phyloP scores from a whole-genome alignment of 1,284 basidiomycete species.

The Ustilago trichophora region DNA sequence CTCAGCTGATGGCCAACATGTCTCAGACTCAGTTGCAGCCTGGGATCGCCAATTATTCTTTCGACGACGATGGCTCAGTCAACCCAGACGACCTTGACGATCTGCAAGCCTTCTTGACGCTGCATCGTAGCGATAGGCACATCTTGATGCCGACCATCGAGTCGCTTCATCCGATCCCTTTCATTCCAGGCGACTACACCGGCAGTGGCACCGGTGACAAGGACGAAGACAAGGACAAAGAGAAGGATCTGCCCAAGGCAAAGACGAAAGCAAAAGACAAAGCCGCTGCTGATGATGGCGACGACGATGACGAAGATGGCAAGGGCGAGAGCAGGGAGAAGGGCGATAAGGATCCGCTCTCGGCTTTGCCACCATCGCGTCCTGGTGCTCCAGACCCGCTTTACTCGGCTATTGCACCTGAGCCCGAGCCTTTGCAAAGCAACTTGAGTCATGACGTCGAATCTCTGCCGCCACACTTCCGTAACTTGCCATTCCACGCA shows the following conservation, averaged over 20 bases:
- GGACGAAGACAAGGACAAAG: slow-evolving; percentile 24
- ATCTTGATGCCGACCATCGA: slow-evolving; percentile 49
- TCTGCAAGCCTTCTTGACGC: slow-evolving; percentile 42
- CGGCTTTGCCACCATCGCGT: slow-evolving; percentile 32
- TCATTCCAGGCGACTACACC: slow-evolving; percentile 27
- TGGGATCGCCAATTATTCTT: slow-evolving; percentile 18
- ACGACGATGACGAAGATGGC: slow-evolving; percentile 39
- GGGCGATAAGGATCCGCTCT: slow-evolving; percentile 42
- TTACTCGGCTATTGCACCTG: slow-evolving; percentile 39
- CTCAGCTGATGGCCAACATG: slow-evolving; percentile 28
- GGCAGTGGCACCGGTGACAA: slow-evolving; percentile 15
- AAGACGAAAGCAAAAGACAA: slow-evolving; percentile 17
- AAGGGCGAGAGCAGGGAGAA: slow-evolving; percentile 28
- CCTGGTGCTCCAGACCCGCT: slow-evolving; percentile 40
- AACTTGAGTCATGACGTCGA: slow-evolving; percentile 38
- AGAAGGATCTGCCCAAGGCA: slow-evolving; percentile 22
- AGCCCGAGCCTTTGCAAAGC: slow-evolving; percentile 16
- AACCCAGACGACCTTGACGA: slow-evolving; percentile 49
- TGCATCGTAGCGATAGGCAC: slow-evolving; percentile 20
- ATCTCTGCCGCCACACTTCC: slow-evolving; percentile 29
- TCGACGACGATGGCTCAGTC: slow-evolving; percentile 53
- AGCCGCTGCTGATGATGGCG: slow-evolving; percentile 37
- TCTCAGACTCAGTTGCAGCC: slow-evolving; percentile 26
- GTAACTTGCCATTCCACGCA: slow-evolving; percentile 36
- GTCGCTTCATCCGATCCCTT: slow-evolving; percentile 48